These are phyloP conservation scores for Salix exigua DNA, from an alignment of 345 rosid genomes.

Conservation along the genomic window DNA sequence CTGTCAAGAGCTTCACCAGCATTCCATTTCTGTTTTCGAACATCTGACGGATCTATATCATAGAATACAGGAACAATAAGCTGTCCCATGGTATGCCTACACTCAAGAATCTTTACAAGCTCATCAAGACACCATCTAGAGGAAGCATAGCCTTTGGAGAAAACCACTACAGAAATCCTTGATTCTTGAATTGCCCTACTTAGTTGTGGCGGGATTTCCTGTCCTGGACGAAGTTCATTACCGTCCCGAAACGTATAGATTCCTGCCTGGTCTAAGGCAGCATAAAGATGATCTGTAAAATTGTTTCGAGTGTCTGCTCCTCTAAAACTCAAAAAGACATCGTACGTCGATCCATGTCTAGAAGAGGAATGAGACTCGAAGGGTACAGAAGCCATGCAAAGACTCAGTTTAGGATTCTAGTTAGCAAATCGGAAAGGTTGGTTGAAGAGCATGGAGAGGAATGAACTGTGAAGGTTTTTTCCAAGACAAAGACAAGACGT, in stretches of 20 bases:
- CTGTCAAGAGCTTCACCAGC: background rate
- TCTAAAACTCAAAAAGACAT: conserved; percentile 3
- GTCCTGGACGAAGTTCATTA: background rate
- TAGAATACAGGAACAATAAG: background rate
- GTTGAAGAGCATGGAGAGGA: too few relatives aligned
- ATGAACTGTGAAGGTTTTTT: too few relatives aligned
- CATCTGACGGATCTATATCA: background rate
- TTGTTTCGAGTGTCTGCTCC: background rate
- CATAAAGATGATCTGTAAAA: background rate
- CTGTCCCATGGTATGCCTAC: background rate
- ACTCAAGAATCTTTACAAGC: background rate
- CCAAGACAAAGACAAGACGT: too few relatives aligned
- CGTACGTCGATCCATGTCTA: background rate
- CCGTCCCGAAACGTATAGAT: background rate
- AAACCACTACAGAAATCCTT: background rate
- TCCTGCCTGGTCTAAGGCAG: background rate
- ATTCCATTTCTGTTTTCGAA: conserved; percentile 12
- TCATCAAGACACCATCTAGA: background rate
- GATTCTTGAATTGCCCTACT: background rate
- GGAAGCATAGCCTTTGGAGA: background rate
- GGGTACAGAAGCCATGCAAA: too few relatives aligned
- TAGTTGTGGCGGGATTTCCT: background rate
- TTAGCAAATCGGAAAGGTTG: too few relatives aligned
- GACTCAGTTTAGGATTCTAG: too few relatives aligned
- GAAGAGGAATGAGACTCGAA: too few relatives aligned